Base-by-base conservation (phyloP, 352 stramenopile species). In the Pythium periplocum region DNA sequence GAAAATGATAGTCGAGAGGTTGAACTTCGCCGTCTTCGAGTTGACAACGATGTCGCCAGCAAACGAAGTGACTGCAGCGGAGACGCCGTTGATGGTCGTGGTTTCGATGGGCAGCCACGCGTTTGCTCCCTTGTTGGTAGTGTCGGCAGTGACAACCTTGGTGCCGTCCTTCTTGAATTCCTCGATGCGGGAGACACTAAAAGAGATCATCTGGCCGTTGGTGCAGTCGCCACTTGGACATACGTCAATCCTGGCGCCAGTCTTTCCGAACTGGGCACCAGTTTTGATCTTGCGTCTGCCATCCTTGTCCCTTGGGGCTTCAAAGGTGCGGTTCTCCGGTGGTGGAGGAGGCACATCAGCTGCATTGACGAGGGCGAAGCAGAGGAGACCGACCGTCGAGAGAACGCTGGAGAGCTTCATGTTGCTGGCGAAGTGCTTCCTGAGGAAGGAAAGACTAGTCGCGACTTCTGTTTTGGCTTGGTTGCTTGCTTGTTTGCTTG, bases 1-100 rank as follows among this genome's bases (percentile, higher is more conserved):
- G 47, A 55, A 75, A 42, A 83, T 79, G 8, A 31, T 64, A 3
- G 73, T 68, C 0, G 64, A 72, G 10, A 79, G 46, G 36, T 73
- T 76, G 51, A 83, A 71, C 0, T 32, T 46, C 6, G 30, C 62
- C 2, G 30, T 48, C 33, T 26, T 34, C 7, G 38, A 8, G 38
- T 12, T 12, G 26, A 64, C 51, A 33, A 7, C 41, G 11, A 77
- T 45, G 1, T n/a, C 53, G 2, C 64, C 36, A 8, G 66, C 36
- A 42, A 65, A 75, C 0, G 57, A 69, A 0, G 71, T 75, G 11
- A 59, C 64, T 36, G 55, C 60, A 11, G 61, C 60, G 4, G 45
- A 56, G 31, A 64, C 57, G 26, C 53, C 63, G 36, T 46, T 34
- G 2, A 75, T 32, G 8, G 38, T 44, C 2, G 10, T 5, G 5